Percentiles rank a stretch among this genome's conserved stretches.
These are phyloP conservation scores for Mycena galericulata DNA, from an alignment of 768 basidiomycete genomes.

Conservation along the genomic window DNA sequence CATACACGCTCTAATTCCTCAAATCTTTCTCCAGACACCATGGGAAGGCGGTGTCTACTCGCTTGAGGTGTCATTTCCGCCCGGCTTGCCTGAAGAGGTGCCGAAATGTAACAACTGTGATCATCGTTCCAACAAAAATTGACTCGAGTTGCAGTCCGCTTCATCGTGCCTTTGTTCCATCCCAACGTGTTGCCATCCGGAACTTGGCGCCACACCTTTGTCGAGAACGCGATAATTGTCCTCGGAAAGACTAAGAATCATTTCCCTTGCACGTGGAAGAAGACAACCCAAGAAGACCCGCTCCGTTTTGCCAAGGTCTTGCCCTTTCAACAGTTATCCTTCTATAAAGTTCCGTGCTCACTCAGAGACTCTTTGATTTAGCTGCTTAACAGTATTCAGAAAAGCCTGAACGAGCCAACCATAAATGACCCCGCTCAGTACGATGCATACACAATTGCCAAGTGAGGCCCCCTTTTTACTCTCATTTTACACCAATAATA, in stretches of 20 bases:
- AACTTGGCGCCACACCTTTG: neutral
- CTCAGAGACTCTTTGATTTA: neutral
- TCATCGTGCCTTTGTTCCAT: slow-evolving; percentile 17
- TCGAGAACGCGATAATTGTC: too few relatives aligned
- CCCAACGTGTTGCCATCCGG: slow-evolving; percentile 15
- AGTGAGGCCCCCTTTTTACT: neutral
- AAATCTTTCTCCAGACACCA: neutral
- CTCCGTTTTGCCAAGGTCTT: slow-evolving; percentile 9
- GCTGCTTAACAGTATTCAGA: neutral
- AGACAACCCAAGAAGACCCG: slow-evolving; percentile 8
- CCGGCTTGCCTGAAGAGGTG: neutral
- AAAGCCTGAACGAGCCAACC: neutral
- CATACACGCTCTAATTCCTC: neutral
- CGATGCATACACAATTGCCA: slow-evolving; percentile 6
- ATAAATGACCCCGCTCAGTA: neutral
- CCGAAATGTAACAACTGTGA: slow-evolving; percentile 4
- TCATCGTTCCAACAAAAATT: neutral
- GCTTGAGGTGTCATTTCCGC: neutral
- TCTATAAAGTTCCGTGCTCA: too few relatives aligned
- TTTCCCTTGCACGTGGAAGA: too few relatives aligned
- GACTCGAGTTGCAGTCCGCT: neutral
- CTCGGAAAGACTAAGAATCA: too few relatives aligned
- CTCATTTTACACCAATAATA: too few relatives aligned
- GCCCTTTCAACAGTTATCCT: too few relatives aligned
- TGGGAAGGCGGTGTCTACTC: slow-evolving; percentile 27